Conservation (phyloP, 768 basidiomycete species). For the Trametes coccinea region DNA sequence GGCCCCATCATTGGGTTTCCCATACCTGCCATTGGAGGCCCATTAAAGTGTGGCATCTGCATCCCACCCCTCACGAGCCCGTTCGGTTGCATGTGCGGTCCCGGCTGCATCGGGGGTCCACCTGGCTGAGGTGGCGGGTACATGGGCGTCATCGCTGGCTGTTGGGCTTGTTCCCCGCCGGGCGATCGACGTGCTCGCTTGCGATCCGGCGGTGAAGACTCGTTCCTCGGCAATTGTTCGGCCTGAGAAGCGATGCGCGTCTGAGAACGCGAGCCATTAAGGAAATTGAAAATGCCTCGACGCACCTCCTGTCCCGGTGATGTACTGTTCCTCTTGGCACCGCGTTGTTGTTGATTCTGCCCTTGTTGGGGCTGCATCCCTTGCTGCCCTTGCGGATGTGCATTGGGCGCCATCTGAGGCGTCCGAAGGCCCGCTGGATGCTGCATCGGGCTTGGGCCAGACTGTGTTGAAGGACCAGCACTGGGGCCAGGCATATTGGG, state of each 20-base stretch:
- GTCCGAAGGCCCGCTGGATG: constrained; percentile 38
- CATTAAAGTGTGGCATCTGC: constrained; percentile 35
- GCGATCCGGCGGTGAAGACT: constrained; percentile 35
- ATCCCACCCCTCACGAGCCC: constrained; percentile 39
- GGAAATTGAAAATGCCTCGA: neutral
- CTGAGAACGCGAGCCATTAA: constrained; percentile 1
- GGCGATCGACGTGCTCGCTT: constrained; percentile 37
- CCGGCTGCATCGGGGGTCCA: constrained; percentile 22
- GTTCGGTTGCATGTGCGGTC: constrained; percentile 39
- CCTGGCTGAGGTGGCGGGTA: constrained; percentile 35
- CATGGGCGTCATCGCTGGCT: constrained; percentile 42
- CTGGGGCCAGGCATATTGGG: constrained; percentile 13
- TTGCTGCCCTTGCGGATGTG: constrained; percentile 25
- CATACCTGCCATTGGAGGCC: constrained; percentile 32
- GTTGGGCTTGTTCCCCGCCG: constrained; percentile 29
- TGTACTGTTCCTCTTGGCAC: constrained; percentile 36
- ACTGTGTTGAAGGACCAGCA: constrained; percentile 26
- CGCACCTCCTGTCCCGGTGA: constrained; percentile 39
- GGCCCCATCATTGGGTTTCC: constrained; percentile 35
- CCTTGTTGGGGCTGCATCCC: constrained; percentile 22
- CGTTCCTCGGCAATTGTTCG: constrained; percentile 31
- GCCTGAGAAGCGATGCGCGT: constrained; percentile 23
- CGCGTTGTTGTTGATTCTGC: constrained; percentile 25
- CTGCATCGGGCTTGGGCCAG: constrained; percentile 37
- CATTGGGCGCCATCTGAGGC: constrained; percentile 19